These are phyloP conservation scores for Coniosporium tulheliwenetii DNA, from an alignment of 2,329 filamentous ascomycete species.

Conservation along the genomic window DNA sequence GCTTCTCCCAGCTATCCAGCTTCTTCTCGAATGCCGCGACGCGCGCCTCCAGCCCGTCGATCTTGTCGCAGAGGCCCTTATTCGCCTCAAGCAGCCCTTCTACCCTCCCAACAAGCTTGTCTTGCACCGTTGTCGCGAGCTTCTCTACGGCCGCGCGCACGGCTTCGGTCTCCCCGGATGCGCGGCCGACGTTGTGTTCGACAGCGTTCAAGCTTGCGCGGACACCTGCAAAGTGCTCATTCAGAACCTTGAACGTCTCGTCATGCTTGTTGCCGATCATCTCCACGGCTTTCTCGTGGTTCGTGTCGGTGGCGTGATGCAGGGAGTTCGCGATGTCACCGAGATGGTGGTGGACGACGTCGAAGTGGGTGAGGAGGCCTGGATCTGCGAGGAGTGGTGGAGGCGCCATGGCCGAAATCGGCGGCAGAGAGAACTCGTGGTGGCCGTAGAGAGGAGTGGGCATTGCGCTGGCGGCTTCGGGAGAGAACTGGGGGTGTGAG, in stretches of 20 bases:
- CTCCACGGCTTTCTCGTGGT: background rate
- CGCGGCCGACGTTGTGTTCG: background rate
- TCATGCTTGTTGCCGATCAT: background rate
- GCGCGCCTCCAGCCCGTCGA: background rate
- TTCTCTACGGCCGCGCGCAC: background rate
- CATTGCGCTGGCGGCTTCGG: no score
- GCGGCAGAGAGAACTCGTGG: no score
- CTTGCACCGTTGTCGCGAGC: background rate
- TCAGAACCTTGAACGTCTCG: background rate
- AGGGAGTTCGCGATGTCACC: background rate
- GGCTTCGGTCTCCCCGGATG: background rate
- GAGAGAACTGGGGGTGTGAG: no score
- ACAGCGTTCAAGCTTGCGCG: background rate
- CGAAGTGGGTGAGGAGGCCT: background rate
- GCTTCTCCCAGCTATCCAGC: background rate
- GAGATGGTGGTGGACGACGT: conserved; percentile 1
- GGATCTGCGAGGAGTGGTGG: background rate
- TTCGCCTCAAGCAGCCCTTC: background rate
- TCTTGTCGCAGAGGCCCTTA: background rate
- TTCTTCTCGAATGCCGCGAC: background rate
- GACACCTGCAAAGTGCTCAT: background rate
- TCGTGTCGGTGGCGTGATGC: background rate
- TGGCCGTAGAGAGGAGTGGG: no score
- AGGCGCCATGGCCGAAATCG: background rate
- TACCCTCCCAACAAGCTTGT: background rate